Percentiles rank a stretch among this genome's conserved stretches.
Conservation (phyloP, 1,284 basidiomycete genomes). For the Hemileccinum hortonii region DNA sequence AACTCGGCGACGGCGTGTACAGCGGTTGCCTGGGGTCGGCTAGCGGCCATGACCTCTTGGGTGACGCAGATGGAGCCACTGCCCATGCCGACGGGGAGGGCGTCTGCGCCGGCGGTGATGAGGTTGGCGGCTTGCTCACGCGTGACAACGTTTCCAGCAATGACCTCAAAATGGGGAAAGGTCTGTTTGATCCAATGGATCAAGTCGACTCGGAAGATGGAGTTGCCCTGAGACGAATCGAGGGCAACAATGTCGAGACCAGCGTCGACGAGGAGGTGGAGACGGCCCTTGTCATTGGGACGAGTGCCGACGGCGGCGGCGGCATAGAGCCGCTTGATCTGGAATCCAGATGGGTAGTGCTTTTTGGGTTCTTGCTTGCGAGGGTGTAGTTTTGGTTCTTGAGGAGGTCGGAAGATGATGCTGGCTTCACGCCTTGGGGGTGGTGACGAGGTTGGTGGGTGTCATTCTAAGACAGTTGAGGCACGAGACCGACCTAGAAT, state of each 20-base stretch:
- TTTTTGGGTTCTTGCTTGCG: conserved; percentile 91
- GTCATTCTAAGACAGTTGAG: too few species aligned
- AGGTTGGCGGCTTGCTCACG: conserved; percentile 95
- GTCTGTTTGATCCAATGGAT: conserved; percentile 90
- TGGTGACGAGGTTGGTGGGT: too few species aligned
- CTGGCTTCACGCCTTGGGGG: too few species aligned
- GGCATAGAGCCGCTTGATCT: conserved; percentile 95
- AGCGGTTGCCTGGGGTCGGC: conserved; percentile 95
- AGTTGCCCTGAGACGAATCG: conserved; percentile 98
- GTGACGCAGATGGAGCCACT: conserved; percentile 99
- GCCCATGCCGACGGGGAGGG: conserved; percentile 94
- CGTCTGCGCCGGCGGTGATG: conserved; percentile 94
- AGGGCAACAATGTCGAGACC: conserved; percentile 95
- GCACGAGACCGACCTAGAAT: too few species aligned
- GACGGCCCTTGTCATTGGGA: conserved; percentile 83
- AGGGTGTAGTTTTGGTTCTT: conserved; percentile 98
- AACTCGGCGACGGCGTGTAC: conserved; percentile 96
- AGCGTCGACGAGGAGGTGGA: conserved; percentile 85
- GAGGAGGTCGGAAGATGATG: conserved; percentile 95
- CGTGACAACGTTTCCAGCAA: conserved; percentile 97
- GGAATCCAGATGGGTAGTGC: too few species aligned
- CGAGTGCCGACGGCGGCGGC: conserved; percentile 98
- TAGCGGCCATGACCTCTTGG: conserved; percentile 99
- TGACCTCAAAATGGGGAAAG: conserved; percentile 85
- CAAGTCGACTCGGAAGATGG: conserved; percentile 93